These are phyloP conservation scores for Marchantia paleacea DNA, from an alignment of 225 moss, liverwort and hornwort species.

Conservation along the genomic window DNA sequence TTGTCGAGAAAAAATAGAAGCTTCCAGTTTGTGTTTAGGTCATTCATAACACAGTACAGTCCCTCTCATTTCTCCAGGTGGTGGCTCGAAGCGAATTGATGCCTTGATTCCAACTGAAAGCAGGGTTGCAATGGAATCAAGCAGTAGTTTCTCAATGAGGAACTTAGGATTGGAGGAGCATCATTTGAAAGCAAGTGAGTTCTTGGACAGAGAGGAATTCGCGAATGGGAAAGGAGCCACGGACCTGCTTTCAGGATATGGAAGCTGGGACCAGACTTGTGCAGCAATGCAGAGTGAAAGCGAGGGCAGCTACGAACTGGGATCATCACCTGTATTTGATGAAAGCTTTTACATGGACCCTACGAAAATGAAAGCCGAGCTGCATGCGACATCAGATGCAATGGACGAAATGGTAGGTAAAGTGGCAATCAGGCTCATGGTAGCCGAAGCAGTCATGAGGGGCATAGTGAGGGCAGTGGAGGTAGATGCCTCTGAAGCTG, in stretches of 20 bases:
- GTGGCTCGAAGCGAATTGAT: slow-evolving; percentile 2
- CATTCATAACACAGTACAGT: too few species aligned
- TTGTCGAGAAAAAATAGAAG: too few species aligned
- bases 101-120: not conserved
- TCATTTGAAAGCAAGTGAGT: slow-evolving; percentile 17
- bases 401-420: slow-evolving; percentile 30
- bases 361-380: slow-evolving; percentile 18
- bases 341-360: slow-evolving; percentile 17
- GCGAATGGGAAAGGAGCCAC: not conserved
- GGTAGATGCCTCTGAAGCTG: slow-evolving; percentile 25
- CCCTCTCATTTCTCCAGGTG: not conserved
- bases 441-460: slow-evolving; percentile 42
- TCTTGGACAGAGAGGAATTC: slow-evolving; percentile 7
- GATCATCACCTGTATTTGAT: slow-evolving; percentile 9
- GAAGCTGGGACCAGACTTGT: slow-evolving; percentile 11
- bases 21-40: too few species aligned
- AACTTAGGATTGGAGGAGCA: slow-evolving; percentile 7
- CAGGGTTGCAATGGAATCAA: slow-evolving; percentile 4
- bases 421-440: slow-evolving; percentile 36
- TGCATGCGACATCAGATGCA: slow-evolving; percentile 31
- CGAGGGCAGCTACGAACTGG: slow-evolving; percentile 17
- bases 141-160: not conserved
- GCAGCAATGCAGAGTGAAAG: slow-evolving; percentile 8
- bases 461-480: slow-evolving; percentile 40
- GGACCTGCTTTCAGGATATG: not conserved